Conservation (phyloP, 345 rosid genomes). For the Populus alba region DNA sequence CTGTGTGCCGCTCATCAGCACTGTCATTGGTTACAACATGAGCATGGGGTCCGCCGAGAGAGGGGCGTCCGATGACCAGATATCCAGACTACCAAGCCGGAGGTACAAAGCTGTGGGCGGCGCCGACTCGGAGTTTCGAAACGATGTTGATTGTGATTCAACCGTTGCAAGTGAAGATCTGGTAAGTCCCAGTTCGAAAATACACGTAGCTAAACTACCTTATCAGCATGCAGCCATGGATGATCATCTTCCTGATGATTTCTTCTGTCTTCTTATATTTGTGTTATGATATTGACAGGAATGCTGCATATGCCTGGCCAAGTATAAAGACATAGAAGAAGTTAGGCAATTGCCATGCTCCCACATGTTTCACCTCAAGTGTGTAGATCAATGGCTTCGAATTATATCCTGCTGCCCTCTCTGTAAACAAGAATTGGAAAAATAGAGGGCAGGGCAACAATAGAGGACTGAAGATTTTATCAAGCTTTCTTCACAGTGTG, state of each 20-base stretch:
- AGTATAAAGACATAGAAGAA: slow-evolving; percentile 86
- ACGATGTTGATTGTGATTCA: slow-evolving; percentile 30
- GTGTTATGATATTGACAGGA: slow-evolving; percentile 46
- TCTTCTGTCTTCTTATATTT: no score
- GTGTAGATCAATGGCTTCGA: slow-evolving; percentile 97
- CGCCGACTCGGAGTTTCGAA: slow-evolving; percentile 28
- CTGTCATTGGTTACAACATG: slow-evolving; percentile 90
- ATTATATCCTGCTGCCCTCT: slow-evolving; percentile 96
- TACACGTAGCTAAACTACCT: neutral
- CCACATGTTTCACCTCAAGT: slow-evolving; percentile 80
- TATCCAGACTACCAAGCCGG: slow-evolving; percentile 81
- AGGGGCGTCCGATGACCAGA: slow-evolving; percentile 93
- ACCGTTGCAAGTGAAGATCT: slow-evolving; percentile 36
- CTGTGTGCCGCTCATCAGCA: slow-evolving; percentile 73
- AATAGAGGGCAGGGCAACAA: slow-evolving; percentile 30
- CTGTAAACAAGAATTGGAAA: slow-evolving; percentile 80
- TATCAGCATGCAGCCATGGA: neutral
- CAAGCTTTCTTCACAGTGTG: neutral
- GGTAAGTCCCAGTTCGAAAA: neutral
- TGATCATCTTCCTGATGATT: neutral
- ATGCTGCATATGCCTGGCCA: slow-evolving; percentile 88
- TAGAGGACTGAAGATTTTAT: neutral
- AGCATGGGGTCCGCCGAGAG: slow-evolving; percentile 67
- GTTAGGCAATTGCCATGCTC: slow-evolving; percentile 85
- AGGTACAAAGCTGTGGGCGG: slow-evolving; percentile 50